Base-by-base conservation (phyloP, 1,284 basidiomycete species). In the Flammula alnicola region DNA sequence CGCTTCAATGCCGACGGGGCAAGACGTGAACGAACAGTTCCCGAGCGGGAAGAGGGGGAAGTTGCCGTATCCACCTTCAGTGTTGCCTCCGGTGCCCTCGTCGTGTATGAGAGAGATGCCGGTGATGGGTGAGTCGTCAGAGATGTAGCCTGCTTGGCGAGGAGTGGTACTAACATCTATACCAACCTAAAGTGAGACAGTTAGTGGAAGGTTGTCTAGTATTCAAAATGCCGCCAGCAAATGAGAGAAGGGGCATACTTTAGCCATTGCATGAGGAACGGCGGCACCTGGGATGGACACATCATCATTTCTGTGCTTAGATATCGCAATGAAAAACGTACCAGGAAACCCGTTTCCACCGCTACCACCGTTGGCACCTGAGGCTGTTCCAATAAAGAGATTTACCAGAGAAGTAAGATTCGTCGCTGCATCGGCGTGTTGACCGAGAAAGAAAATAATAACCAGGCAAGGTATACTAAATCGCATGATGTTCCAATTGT, bases 31-130 rank as follows among this genome's bases (percentile, higher is more conserved):
- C 12, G 57, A 55, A 55, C 76, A 78, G 48, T 68, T 68, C 0
- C 60, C 63, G 5, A 78, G 62, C 5, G 77, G 77, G 47, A 78
- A 78, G 4, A 79, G 63, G 2, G 77, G 76, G 51, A 78, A 79
- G 27, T 77, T 66, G 12, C 77, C 76, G 41, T 76, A 78, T 32
- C 76, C 77, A 12, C 77, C 76, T 44, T 70, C 63, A 1, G 73
- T 71, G 50, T 78, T 77, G n/a, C 76, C 76, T 19, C 77, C 77
- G 0, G 77, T 79, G 2, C 78, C 78, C 59, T 79, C 77, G 52
- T 80, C 77, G 46, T 80, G 77, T 70, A 78, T 74, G 20, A 78
- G 63, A 8, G 76, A 78, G 22, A 80, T 76, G 1, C 73, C 74
- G 32, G 74, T 73, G 19, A 76, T 70, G 5, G 72, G 67, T 1